A percentile compares a stretch with the other conserved stretches of the same genome.
phyloP scores from a whole-genome alignment of 768 basidiomycete species.

The Boletellus sp. region DNA sequence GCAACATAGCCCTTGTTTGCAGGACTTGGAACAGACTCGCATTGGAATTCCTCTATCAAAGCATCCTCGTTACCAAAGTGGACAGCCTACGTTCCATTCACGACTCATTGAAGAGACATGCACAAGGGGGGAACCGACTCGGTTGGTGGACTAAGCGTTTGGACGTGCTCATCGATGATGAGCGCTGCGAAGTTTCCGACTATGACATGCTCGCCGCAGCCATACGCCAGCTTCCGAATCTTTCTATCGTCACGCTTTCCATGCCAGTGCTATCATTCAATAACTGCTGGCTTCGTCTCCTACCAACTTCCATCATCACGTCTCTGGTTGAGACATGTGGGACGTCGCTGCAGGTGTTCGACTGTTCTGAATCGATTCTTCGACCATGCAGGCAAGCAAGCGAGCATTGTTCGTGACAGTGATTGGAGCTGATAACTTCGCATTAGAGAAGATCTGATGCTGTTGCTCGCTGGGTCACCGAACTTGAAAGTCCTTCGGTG shows the following conservation, averaged over 20 bases:
- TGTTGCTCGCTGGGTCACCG: conserved; percentile 21
- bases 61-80: conserved; percentile 20
- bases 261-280: conserved; percentile 25
- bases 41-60: conserved; percentile 21
- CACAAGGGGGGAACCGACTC: conserved; percentile 3
- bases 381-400: conserved; percentile 27
- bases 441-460: conserved; percentile 28
- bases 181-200: conserved; percentile 24
- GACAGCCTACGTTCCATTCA: conserved; percentile 14
- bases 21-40: conserved; percentile 22
- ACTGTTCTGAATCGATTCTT: conserved; percentile 29
- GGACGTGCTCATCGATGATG: conserved; percentile 23
- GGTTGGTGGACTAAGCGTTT: conserved; percentile 29
- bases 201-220: conserved; percentile 22
- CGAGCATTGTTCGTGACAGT: background rate
- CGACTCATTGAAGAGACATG: conserved; percentile 9
- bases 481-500: conserved; percentile 29
- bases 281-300: conserved; percentile 25
- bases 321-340: conserved; percentile 27
- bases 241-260: conserved; percentile 23
- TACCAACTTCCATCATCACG: conserved; percentile 19
- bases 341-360: conserved; percentile 24
- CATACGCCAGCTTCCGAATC: conserved; percentile 25
- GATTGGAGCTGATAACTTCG: background rate
- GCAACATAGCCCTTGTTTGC: conserved; percentile 23